Evolutionary conservation across 176 grass and related monocot genomes (phyloP), one percentile per base, ranked within the genome.

Genomic region (Cenchrus fungigraminus): DNA sequence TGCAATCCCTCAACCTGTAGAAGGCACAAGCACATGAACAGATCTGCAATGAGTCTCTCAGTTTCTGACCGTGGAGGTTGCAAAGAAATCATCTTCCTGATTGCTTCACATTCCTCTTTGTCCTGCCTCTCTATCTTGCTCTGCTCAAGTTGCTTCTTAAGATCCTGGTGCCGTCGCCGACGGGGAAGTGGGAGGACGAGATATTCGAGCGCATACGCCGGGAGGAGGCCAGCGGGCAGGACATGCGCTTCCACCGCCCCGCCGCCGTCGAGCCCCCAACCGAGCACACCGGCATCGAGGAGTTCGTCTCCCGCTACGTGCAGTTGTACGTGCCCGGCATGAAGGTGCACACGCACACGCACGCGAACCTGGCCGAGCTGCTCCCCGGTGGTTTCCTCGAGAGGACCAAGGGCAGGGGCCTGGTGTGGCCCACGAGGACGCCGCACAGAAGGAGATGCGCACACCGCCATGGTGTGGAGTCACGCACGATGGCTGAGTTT

Each of bases 41-140:
- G 96, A 78, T 95, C 86, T 2, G 89, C 59, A 17, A 98, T 98
- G 52, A 90, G 83, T 73, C 80, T 84, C 66, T 98, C 90, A 0
- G 93, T 98, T 71, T 92, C 89, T 83, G 91, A 95, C 54, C 96
- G 87, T 71, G 96, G 89, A 73, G 93, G 89, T 74, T 95, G 93
- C 22, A 75, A 77, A 14, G 80, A 92, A 71, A 98, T 90, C 69
- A 98, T 51, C 74, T 95, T 95, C 67, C 96, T 87, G 45, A 94
- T 91, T 31, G 93, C 91, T 80, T 98, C 93, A 37, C 91, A 98
- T 77, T 95, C 95, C 77, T 98, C 93, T 80, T 94, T 98, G 86
- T 95, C 93, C 77, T 91, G 91, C 60, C 93, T 95, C 91, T 95
- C 95, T 6, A 95, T 95, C 83, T 92, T 92, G 86, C 93, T 95